A percentile compares a stretch with the other conserved stretches of the same genome.
phyloP scores from a whole-genome alignment of 2,329 filamentous ascomycete species.

The Cladosporium sp. region DNA sequence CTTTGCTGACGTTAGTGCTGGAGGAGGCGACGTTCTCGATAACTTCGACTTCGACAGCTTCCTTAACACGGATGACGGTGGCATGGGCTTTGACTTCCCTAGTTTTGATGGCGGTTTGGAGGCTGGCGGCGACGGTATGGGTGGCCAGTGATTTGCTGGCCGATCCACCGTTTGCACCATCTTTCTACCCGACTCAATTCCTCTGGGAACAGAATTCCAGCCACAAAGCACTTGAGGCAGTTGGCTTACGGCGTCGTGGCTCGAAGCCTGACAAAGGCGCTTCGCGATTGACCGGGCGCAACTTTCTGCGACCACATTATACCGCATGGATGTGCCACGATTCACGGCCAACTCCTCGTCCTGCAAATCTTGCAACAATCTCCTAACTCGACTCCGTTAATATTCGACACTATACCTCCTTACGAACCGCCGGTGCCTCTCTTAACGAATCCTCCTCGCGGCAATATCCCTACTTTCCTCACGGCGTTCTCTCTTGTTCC shows the following conservation, averaged over 20 bases:
- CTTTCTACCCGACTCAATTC: neutral
- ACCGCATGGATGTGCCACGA: slow-evolving; percentile 1
- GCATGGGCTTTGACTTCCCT: slow-evolving; percentile 35
- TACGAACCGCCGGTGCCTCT: slow-evolving; percentile 1
- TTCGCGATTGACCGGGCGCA: neutral
- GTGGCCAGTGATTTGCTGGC: slow-evolving; percentile 10
- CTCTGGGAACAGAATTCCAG: neutral
- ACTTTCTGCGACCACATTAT: neutral
- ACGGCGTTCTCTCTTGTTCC: slow-evolving; percentile 10
- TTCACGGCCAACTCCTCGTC: neutral
- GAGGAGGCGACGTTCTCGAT: slow-evolving; percentile 64
- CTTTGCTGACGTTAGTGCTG: slow-evolving; percentile 41
- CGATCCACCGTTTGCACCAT: neutral
- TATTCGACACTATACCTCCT: slow-evolving; percentile 4
- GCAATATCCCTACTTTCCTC: neutral
- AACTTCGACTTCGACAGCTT: slow-evolving; percentile 69
- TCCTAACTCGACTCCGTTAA: neutral
- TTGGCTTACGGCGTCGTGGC: neutral
- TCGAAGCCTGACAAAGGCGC: neutral
- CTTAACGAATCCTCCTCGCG: slow-evolving; percentile 11
- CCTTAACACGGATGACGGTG: slow-evolving; percentile 50
- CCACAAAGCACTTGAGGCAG: neutral
- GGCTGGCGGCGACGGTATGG: slow-evolving; percentile 18
- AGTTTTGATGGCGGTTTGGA: slow-evolving; percentile 16
- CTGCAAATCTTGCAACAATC: neutral